Percentiles rank a stretch among this genome's conserved stretches.
phyloP scores from a whole-genome alignment of 208 protist species.

The Lotmaria passim region DNA sequence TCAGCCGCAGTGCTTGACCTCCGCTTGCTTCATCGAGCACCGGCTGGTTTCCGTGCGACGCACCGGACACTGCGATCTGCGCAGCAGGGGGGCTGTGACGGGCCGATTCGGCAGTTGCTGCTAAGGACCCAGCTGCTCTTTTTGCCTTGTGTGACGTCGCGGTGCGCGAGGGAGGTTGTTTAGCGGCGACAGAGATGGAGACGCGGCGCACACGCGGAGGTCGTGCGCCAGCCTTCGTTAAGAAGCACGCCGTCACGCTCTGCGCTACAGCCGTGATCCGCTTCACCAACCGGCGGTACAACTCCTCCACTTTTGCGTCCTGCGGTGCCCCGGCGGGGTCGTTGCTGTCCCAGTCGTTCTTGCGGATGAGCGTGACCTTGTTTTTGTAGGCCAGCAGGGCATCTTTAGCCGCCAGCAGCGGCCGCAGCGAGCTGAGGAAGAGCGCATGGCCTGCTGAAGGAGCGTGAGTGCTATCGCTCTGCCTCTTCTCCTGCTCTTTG shows the following conservation, averaged over 20 bases:
- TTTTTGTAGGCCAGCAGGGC: conserved; percentile 32
- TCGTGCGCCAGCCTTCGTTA: conserved; percentile 40
- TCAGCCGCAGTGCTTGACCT: conserved; percentile 1
- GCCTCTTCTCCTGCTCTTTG: neutral
- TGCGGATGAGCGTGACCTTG: conserved; percentile 46
- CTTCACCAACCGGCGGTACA: conserved; percentile 45
- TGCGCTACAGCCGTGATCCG: conserved; percentile 61
- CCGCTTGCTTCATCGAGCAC: neutral
- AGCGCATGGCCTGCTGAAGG: conserved; percentile 27
- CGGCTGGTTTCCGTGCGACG: too few relatives aligned
- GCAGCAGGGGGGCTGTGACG: neutral
- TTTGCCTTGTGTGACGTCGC: neutral
- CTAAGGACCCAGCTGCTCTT: neutral
- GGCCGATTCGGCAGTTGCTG: neutral
- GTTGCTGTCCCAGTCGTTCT: conserved; percentile 60
- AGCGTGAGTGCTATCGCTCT: too few relatives aligned
- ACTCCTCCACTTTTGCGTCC: conserved; percentile 48
- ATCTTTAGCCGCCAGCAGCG: conserved; percentile 55
- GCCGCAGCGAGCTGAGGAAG: conserved; percentile 45
- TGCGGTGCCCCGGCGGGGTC: conserved; percentile 59
- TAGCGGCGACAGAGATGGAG: neutral
- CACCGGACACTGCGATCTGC: neutral
- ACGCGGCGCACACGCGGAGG: conserved; percentile 17
- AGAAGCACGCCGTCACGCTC: conserved; percentile 60
- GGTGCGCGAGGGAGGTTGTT: neutral